Evolutionary conservation across 805 yeast genomes (phyloP).

Genomic region (Candida palmyrensis): DNA sequence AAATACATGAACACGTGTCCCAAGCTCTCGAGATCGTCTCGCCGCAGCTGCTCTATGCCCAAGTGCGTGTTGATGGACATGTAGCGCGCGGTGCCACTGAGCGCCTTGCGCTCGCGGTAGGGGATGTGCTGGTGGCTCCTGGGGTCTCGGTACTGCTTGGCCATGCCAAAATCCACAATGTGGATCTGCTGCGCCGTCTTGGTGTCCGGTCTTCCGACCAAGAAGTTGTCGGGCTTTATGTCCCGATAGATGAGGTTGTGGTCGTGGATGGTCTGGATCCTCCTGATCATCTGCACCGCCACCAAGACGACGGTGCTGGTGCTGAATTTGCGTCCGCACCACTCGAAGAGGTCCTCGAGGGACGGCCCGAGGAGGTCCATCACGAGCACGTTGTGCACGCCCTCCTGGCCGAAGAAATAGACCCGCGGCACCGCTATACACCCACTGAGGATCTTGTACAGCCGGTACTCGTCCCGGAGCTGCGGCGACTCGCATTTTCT

Average conservation of each 20-base stretch:
- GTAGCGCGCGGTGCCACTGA: conserved; percentile 97
- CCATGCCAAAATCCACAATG: conserved; percentile 98
- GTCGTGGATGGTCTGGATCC: conserved; percentile 83
- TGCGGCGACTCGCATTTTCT: conserved; percentile 97
- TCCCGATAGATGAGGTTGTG: conserved; percentile 92
- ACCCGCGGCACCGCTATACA: conserved; percentile 88
- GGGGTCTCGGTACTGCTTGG: conserved; percentile 96
- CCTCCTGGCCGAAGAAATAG: conserved; percentile 98
- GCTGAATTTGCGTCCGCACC: conserved; percentile 92
- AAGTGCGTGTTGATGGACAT: conserved; percentile 97
- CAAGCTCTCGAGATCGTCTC: conserved; percentile 94
- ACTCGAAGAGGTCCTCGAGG: conserved; percentile 91
- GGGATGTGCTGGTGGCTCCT: conserved; percentile 94
- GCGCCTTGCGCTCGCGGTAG: conserved; percentile 89
- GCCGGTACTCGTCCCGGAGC: conserved; percentile 90
- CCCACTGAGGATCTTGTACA: conserved; percentile 84
- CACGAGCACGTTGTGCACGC: conserved; percentile 89
- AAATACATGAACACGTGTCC: conserved; percentile 97
- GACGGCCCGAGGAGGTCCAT: conserved; percentile 95
- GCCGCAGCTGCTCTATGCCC: conserved; percentile 93
- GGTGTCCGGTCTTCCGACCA: conserved; percentile 84
- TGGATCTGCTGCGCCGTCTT: conserved; percentile 82
- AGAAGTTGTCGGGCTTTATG: conserved; percentile 95
- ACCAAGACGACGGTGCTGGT: conserved; percentile 89
- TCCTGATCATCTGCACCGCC: conserved; percentile 88